Base-by-base conservation (phyloP, 805 yeast genomes). In the Wickerhamiella azymoides region DNA sequence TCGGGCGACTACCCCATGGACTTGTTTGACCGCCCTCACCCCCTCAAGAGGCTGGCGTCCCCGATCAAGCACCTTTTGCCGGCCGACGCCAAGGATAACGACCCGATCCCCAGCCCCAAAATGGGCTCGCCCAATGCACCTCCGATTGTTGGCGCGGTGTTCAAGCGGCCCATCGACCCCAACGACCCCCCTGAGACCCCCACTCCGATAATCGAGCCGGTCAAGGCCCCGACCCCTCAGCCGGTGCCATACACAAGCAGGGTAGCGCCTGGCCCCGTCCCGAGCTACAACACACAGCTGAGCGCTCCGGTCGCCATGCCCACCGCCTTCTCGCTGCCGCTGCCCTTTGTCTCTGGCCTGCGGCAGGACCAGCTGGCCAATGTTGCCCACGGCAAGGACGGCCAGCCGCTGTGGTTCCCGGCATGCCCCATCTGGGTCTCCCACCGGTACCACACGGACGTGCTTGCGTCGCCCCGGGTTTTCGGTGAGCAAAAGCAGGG, bases 91-190 rank as follows among this genome's bases (percentile, higher is more conserved):
- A 68, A 77, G 16, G 73, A 76, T 5, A 71, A 72, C 28, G 88
- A 84, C 69, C 78, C 82, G 10, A 72, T 82, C 37, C 94, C 96
- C 0, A 83, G 79, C 46, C 92, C 96, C 2, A 73, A 78, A 2
- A 78, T 77, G 55, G 89, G 92, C 9, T 82, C 80, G 18, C 72
- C 80, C 52, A 79, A 84, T 54, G 93, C 95, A 0, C 97, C 97
- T 11, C 97, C 98, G n/a, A 62, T 86, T 26, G 77, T 83, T 30
- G 98, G 98, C 25, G 92, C 84, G 26, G 95, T 92, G 8, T 89
- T 84, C 62, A 64, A 79, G 50, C 74, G 89, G 50, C 82, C 84
- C 1, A 75, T 79, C 32, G 77, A 78, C 52, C 77, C 77, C 37
- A 77, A 79, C 47, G 95, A 86, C 59, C 96, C 89, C 57, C 72